These are phyloP conservation scores for Xylaria palmicola DNA, from an alignment of 495 filamentous ascomycete genomes.

Conservation along the genomic window DNA sequence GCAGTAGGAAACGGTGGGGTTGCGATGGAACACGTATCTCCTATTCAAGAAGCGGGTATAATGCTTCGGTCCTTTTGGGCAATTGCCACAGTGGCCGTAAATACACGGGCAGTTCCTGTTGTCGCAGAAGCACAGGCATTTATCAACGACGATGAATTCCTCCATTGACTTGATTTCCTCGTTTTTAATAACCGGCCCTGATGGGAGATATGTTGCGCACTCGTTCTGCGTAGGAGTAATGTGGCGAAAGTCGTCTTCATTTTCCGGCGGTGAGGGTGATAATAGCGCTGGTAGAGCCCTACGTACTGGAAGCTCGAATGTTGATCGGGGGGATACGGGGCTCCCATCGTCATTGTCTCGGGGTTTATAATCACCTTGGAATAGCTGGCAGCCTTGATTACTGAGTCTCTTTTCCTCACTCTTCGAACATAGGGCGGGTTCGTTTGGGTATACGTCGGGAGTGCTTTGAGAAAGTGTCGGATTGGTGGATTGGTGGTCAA, in stretches of 20 bases:
- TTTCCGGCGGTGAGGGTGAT: not conserved
- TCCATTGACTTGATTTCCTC: not conserved
- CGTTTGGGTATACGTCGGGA: not conserved
- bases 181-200: too few relatives aligned
- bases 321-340: not conserved
- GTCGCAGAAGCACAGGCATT: not conserved
- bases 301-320: not conserved
- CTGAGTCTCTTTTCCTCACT: not conserved
- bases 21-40: not conserved
- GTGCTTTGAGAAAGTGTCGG: not conserved
- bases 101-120: not conserved
- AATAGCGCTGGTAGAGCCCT: not conserved
- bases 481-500: not conserved
- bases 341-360: not conserved
- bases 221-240: not conserved
- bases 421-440: not conserved
- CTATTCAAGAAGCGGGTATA: not conserved
- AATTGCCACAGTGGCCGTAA: not conserved
- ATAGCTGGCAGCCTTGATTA: not conserved
- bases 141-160: not conserved
- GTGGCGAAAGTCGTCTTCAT: not conserved
- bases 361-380: not conserved
- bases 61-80: not conserved
- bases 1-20: not conserved
- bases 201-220: too few relatives aligned